phyloP scores from a whole-genome alignment of 2,329 filamentous ascomycete genomes.

The Epichloe gansuensis region DNA sequence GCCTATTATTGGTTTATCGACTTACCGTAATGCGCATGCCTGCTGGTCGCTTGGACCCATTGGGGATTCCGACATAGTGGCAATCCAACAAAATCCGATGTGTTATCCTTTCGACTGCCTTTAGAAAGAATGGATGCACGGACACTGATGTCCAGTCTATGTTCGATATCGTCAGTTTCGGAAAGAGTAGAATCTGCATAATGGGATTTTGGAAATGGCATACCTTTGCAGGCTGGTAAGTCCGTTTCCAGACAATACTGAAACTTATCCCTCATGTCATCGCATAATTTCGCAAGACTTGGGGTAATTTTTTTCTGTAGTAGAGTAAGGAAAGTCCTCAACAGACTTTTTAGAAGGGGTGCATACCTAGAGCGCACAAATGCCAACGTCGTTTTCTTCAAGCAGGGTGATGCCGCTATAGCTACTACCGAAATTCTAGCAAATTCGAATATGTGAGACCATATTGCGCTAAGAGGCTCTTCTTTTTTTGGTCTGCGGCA shows the following conservation, averaged over 20 bases:
- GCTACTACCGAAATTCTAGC: constrained; percentile 7
- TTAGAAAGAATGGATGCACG: constrained; percentile 4
- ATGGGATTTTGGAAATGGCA: neutral
- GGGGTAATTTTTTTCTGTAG: constrained; percentile 6
- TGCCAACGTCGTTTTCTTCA: constrained; percentile 5
- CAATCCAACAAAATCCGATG: constrained; percentile 6
- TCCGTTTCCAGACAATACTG: constrained; percentile 2
- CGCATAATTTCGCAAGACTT: constrained; percentile 3
- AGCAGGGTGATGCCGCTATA: constrained; percentile 7
- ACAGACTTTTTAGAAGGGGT: neutral
- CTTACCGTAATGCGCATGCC: constrained; percentile 6
- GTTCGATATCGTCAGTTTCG: neutral
- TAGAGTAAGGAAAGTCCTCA: neutral
- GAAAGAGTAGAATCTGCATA: neutral
- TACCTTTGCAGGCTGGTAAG: constrained; percentile 6
- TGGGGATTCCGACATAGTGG: constrained; percentile 4
- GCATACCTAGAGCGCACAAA: constrained; percentile 6
- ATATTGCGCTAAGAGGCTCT: neutral
- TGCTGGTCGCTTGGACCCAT: constrained; percentile 4
- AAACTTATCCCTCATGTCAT: constrained; percentile 7
- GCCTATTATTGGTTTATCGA: neutral
- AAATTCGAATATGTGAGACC: neutral
- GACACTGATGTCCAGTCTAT: constrained; percentile 7
- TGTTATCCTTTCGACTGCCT: constrained; percentile 1
- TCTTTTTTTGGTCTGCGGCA: neutral